Base-by-base conservation (phyloP, 2,329 filamentous ascomycete species). In the Monosporascus sp. region DNA sequence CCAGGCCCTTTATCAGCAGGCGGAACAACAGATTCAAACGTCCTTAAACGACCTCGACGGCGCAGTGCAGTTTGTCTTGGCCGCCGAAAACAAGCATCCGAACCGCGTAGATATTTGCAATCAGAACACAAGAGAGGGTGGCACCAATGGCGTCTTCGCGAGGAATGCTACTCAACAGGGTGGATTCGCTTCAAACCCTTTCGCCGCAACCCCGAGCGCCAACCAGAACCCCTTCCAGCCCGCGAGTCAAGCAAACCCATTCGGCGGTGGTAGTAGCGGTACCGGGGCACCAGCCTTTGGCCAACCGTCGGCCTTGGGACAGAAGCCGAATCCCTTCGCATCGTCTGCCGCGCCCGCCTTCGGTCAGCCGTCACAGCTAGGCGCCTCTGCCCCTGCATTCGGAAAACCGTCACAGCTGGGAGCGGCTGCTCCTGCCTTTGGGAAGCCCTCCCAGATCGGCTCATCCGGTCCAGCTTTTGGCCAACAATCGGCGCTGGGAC, bases 11-110 rank as follows among this genome's bases (percentile, higher is more conserved):
- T 85, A 85, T 61, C 74, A 79, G 31, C 82, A 84, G 56, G 83
- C 87, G 3, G 75, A 85, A 56, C 76, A 85, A 53, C 89, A 94
- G 66, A 89, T 92, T 49, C 80, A 89, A 55, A 80, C 75, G n/a
- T 84, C 86, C 1, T 65, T 90, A 1, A 80, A 75, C 55, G 86
- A 95, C 62, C 68, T 89, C 9, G 78, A 87, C 55, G 88, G 85
- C 3, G 91, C 92, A 1, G 77, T 88, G 45, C 79, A 84, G 51
- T 94, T 86, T 64, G 73, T 94, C 15, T 64, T 85, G 9, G 78
- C 83, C 5, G 82, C 80, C 22, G 82, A 80, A 51, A 83, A 88
- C 50, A 81, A 83, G 41, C 89, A 90, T 62, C 89, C 89, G 1
- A 95, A 94, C 64, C 80, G 90, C 41, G 73, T 80, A 50, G 88